These are phyloP conservation scores for Tetraselmis chui DNA, from an alignment of 139 green algal species.

Conservation along the genomic window DNA sequence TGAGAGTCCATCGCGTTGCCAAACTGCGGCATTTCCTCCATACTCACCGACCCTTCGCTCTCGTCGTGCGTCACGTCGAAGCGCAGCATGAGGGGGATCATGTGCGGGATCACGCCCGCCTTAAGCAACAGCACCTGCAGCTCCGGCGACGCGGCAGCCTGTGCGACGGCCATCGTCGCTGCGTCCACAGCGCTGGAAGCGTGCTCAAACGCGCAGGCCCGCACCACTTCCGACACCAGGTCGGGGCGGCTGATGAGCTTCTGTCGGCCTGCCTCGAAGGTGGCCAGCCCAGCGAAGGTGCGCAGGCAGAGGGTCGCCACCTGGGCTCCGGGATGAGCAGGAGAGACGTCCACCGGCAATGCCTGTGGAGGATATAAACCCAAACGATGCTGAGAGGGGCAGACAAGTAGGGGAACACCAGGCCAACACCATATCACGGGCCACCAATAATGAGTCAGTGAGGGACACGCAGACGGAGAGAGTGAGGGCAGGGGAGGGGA, in stretches of 20 bases:
- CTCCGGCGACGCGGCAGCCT: constrained; percentile 37
- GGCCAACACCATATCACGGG: too few species aligned
- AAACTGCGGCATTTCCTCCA: neutral
- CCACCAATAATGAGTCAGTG: too few species aligned
- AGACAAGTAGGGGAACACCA: too few species aligned
- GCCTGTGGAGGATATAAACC: neutral
- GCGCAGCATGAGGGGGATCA: constrained; percentile 70
- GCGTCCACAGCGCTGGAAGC: constrained; percentile 62
- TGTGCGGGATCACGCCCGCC: constrained; percentile 42
- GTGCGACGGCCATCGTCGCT: constrained; percentile 51
- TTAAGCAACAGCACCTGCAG: constrained; percentile 58
- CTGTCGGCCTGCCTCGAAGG: constrained; percentile 33
- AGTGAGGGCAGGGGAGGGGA: too few species aligned
- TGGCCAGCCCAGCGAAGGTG: constrained; percentile 60
- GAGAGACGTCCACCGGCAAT: neutral
- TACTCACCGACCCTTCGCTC: constrained; percentile 6
- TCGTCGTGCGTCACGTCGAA: constrained; percentile 67
- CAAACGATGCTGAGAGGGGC: too few species aligned
- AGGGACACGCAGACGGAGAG: too few species aligned
- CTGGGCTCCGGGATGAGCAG: neutral
- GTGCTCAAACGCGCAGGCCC: constrained; percentile 41
- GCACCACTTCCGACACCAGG: constrained; percentile 37
- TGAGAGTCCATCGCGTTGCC: neutral
- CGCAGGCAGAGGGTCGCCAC: constrained; percentile 50
- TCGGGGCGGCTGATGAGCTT: constrained; percentile 30